phyloP scores from a whole-genome alignment of 352 stramenopile genomes.

The Globisporangium barbulae region DNA sequence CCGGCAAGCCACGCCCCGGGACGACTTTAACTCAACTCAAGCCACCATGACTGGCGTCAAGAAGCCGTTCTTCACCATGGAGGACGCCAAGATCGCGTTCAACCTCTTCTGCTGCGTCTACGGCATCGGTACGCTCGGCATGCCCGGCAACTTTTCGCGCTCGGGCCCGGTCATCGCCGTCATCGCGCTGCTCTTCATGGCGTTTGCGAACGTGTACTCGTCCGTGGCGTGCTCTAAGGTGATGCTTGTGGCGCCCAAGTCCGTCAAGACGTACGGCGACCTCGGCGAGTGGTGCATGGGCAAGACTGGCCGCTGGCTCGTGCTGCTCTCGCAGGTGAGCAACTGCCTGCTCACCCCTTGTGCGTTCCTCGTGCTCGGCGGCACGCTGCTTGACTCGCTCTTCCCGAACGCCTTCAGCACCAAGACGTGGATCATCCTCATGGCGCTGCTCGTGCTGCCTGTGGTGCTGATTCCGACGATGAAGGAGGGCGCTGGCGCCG shows the following conservation, averaged over 20 bases:
- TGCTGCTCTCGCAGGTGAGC: conserved; percentile 18
- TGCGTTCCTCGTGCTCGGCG: conserved; percentile 24
- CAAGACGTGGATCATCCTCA: conserved; percentile 28
- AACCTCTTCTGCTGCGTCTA: conserved; percentile 23
- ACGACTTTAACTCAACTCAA: no score
- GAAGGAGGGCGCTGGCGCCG: conserved; percentile 25
- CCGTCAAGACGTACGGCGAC: conserved; percentile 27
- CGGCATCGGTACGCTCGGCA: conserved; percentile 30
- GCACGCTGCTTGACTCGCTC: conserved; percentile 18
- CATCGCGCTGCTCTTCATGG: conserved; percentile 30
- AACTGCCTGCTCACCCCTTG: conserved; percentile 19
- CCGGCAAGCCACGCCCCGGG: no score
- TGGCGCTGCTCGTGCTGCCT: conserved; percentile 22
- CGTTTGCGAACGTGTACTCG: conserved; percentile 23
- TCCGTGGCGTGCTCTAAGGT: conserved; percentile 25
- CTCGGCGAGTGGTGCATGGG: conserved; percentile 33
- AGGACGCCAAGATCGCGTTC: conserved; percentile 27
- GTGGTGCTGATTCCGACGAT: conserved; percentile 27
- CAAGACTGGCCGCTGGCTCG: conserved; percentile 19
- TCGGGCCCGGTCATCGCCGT: conserved; percentile 18
- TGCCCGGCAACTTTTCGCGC: conserved; percentile 27
- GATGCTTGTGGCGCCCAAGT: conserved; percentile 20
- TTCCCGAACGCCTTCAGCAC: conserved; percentile 18
- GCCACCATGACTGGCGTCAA: neutral
- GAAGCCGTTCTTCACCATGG: conserved; percentile 21